These are phyloP conservation scores for Aechmea fasciata DNA, from an alignment of 176 grass and related monocot species.

Conservation along the genomic window DNA sequence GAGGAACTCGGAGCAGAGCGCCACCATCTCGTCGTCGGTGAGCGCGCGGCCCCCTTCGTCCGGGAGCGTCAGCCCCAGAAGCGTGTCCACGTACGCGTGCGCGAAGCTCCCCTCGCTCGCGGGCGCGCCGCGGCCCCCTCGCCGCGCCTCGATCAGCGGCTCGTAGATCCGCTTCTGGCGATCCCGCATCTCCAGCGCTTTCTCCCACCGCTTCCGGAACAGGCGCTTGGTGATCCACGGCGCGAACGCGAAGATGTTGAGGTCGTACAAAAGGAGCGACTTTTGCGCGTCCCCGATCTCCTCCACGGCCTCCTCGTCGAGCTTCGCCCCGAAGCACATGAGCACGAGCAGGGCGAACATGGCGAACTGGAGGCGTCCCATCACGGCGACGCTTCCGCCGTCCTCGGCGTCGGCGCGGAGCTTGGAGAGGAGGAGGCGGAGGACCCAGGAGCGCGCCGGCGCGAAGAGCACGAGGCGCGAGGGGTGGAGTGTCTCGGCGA, in stretches of 20 bases:
- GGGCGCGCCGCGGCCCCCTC: not conserved
- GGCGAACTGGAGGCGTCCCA: conserved; percentile 37
- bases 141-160: conserved; percentile 20
- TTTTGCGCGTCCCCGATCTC: conserved; percentile 26
- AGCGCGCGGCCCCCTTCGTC: conserved; percentile 31
- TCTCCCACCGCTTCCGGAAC: conserved; percentile 25
- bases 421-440: conserved; percentile 16
- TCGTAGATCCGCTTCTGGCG: conserved; percentile 25
- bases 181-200: not conserved
- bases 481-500: conserved; percentile 40
- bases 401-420: not conserved
- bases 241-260: conserved; percentile 29
- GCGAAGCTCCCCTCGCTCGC: conserved; percentile 17
- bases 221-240: conserved; percentile 33
- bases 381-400: not conserved
- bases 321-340: conserved; percentile 67
- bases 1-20: conserved; percentile 56
- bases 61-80: conserved; percentile 42
- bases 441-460: conserved; percentile 31
- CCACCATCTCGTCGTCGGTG: conserved; percentile 36
- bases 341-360: conserved; percentile 54
- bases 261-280: conserved; percentile 19
- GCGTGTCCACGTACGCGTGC: conserved; percentile 56
- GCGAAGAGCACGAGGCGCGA: conserved; percentile 31
- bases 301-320: conserved; percentile 35